Evolutionary conservation across 176 grass and related monocot species (phyloP).

Genomic region (Oryza meridionalis): DNA sequence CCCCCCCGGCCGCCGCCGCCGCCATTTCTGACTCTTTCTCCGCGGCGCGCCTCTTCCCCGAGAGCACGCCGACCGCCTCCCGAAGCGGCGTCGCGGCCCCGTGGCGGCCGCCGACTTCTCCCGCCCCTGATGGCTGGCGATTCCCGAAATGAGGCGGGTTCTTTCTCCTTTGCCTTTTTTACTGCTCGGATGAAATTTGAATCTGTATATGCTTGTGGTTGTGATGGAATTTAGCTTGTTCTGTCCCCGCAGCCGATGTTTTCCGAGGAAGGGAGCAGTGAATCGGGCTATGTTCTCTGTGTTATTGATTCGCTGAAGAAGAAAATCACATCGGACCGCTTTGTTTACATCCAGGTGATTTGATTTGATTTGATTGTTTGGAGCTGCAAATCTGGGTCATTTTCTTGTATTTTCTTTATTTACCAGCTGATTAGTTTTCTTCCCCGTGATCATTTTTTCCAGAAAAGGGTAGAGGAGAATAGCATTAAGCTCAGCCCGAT

Average conservation of each 20-base stretch:
- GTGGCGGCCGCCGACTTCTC: not conserved
- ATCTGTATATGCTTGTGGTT: not conserved
- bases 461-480: constrained; percentile 84
- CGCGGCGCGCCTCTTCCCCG: not conserved
- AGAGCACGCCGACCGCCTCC: not conserved
- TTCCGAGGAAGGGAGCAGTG: constrained; percentile 50
- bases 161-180: not conserved
- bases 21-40: not conserved
- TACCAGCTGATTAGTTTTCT: not conserved
- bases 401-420: not conserved
- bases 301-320: constrained; percentile 83
- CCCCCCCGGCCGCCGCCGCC: no score
- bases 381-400: constrained; percentile 28
- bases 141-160: not conserved
- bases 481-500: constrained; percentile 65
- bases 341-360: constrained; percentile 73
- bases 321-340: constrained; percentile 59
- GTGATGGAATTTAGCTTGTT: constrained; percentile 21
- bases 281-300: constrained; percentile 41
- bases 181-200: not conserved
- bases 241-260: constrained; percentile 11
- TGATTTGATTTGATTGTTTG: not conserved
- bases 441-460: constrained; percentile 35
- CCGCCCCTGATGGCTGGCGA: not conserved
- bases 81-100: no score